A percentile compares a stretch with the other conserved stretches of the same genome.
phyloP scores from a whole-genome alignment of 495 filamentous ascomycete species.

The Tuber microsphaerosporum region DNA sequence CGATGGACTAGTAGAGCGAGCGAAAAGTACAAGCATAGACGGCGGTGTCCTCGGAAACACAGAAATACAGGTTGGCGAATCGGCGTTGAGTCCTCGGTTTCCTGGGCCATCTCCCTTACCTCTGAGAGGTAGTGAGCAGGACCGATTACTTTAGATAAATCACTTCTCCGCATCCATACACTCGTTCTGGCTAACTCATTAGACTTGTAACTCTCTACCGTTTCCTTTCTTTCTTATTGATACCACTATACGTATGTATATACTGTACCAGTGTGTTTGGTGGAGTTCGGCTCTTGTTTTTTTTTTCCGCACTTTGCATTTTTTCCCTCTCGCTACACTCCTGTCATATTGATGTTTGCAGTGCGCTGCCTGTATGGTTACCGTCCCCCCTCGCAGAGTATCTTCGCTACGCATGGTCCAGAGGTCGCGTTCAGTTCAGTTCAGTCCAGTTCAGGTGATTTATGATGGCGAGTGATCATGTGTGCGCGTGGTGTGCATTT shows the following conservation, averaged over 20 bases:
- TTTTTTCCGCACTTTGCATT: neutral
- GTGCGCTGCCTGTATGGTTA: neutral
- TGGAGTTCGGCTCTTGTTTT: neutral
- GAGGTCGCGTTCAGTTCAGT: neutral
- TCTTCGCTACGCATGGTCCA: neutral
- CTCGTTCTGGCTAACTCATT: neutral
- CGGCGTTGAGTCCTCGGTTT: neutral
- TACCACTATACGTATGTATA: slow-evolving; percentile 2
- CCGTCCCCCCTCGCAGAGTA: neutral
- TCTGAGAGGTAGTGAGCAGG: neutral
- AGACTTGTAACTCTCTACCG: neutral
- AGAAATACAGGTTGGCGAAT: slow-evolving; percentile 3
- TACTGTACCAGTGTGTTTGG: slow-evolving; percentile 3
- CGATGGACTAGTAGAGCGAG: slow-evolving; percentile 4
- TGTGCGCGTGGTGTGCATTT: neutral
- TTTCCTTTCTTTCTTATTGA: neutral
- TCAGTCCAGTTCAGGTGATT: neutral
- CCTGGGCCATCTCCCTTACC: neutral
- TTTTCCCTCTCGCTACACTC: neutral
- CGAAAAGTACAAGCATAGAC: neutral
- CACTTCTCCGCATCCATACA: neutral
- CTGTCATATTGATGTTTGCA: neutral
- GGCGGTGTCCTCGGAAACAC: neutral
- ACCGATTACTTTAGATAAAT: neutral
- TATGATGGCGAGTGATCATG: neutral